Evolutionary conservation across 2,329 filamentous ascomycete genomes (phyloP).

Genomic region (Herpotrichia juniperi): DNA sequence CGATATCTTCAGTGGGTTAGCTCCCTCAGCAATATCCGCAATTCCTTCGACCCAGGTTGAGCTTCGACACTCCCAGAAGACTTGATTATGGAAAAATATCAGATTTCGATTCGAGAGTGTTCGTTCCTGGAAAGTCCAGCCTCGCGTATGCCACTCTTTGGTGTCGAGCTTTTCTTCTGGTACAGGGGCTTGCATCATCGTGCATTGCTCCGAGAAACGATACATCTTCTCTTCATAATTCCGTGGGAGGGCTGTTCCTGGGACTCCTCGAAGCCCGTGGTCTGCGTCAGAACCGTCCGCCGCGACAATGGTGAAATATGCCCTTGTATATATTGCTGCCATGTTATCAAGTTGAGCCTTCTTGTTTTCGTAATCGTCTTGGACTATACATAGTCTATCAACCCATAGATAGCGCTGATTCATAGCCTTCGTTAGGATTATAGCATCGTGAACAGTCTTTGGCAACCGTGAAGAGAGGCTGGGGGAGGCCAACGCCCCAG

Average conservation of each 20-base stretch:
- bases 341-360: constrained; percentile 10
- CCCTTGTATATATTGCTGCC: constrained; percentile 15
- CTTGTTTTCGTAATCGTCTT: constrained; percentile 14
- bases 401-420: constrained; percentile 18
- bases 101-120: not conserved
- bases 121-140: not conserved
- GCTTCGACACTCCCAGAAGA: not conserved
- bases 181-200: not conserved
- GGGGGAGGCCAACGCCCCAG: not conserved
- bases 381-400: constrained; percentile 17
- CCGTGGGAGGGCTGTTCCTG: not conserved
- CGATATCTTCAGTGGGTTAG: constrained; percentile 5
- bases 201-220: not conserved
- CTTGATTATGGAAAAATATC: not conserved
- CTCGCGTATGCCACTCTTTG: too few relatives aligned
- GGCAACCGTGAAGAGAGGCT: not conserved
- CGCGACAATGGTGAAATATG: constrained; percentile 19
- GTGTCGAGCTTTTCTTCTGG: not conserved
- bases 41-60: not conserved
- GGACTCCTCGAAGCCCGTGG: constrained; percentile 9
- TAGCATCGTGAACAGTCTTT: constrained; percentile 15
- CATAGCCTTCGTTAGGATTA: constrained; percentile 5
- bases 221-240: not conserved
- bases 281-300: constrained; percentile 13
- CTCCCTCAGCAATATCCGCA: not conserved